Evolutionary conservation across 1,284 basidiomycete genomes (phyloP), one percentile per base, ranked within the genome.

Genomic region (Rhodotorula sp.): DNA sequence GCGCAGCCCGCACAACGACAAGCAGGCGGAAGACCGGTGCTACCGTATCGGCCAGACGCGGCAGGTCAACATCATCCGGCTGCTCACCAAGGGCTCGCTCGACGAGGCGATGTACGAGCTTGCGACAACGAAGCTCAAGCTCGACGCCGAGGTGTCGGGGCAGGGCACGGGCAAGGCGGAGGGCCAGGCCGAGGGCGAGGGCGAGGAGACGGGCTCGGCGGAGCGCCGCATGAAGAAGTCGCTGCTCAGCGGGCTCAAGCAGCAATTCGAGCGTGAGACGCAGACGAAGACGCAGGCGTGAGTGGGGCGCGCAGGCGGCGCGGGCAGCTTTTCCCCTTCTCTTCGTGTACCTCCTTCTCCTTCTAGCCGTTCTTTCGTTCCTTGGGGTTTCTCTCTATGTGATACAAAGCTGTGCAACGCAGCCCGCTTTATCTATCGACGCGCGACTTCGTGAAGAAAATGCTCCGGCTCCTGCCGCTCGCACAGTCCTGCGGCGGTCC

Each of bases 11-110:
- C 86, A 87, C 78, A 87, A 87, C 76, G 96, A 98, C 83, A 88
- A 91, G 73, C 96, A 99, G 83, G 97, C 97, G 0, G 94, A 96
- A 67, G 97, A 99, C 81, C 89, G 97, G 55, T 56, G 55, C n/a
- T 58, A 65, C 56, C 90, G 97, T n/a, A 97, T 99, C 77, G 96
- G 94, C 27, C 94, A 97, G 82, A 92, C 91, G 79, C 88, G 89
- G 64, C 89, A 94, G 68, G 94, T 97, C 8, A 80, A 76, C 8
- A 81, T 99, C 8, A 88, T 97, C 80, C 64, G 66, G 39, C 70
- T 67, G 25, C 75, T 74, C 58, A 74, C 72, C 41, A 39, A 53
- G n/a, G 58, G 68, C 48, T 76, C 70, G 22, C 64, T 75, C 62
- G 75, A 84, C 83, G 95, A 97, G 82, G 93, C 50, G n/a, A 97